phyloP scores from a whole-genome alignment of 768 basidiomycete species.

The Podaxis sp. region DNA sequence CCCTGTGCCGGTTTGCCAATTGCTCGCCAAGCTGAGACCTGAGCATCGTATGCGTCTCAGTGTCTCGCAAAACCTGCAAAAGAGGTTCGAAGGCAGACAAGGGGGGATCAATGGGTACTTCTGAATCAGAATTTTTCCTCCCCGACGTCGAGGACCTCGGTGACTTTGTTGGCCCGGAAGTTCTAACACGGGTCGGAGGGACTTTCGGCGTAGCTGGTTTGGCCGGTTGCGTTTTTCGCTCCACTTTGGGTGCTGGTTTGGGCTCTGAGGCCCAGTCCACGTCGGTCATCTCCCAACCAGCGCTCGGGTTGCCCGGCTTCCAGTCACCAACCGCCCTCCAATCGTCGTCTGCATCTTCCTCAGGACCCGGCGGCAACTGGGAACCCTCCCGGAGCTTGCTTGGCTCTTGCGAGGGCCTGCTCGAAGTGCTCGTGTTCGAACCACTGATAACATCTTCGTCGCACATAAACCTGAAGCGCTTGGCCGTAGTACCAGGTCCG shows the following conservation, averaged over 20 bases:
- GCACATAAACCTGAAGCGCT: background rate
- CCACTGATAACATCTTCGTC: background rate
- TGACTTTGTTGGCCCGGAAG: background rate
- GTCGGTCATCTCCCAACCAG: conserved; percentile 1
- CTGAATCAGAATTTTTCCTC: background rate
- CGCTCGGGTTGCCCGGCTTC: background rate
- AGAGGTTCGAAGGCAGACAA: background rate
- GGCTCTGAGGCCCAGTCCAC: background rate
- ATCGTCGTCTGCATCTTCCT: background rate
- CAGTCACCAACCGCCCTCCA: background rate
- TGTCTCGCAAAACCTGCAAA: background rate
- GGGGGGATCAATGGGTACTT: background rate
- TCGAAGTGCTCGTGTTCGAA: background rate
- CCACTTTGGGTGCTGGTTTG: background rate
- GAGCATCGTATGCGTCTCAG: background rate
- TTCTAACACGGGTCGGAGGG: background rate
- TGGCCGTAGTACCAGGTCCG: background rate
- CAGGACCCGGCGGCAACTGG: background rate
- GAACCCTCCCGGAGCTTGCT: background rate
- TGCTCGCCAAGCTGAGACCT: conserved; percentile 7
- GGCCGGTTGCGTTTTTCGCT: background rate
- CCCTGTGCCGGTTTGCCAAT: background rate
- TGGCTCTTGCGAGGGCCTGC: background rate
- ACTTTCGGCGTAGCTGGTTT: background rate
- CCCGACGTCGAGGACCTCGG: background rate